Conservation (phyloP, 345 rosid species). For the Bretschneidera sinensis region DNA sequence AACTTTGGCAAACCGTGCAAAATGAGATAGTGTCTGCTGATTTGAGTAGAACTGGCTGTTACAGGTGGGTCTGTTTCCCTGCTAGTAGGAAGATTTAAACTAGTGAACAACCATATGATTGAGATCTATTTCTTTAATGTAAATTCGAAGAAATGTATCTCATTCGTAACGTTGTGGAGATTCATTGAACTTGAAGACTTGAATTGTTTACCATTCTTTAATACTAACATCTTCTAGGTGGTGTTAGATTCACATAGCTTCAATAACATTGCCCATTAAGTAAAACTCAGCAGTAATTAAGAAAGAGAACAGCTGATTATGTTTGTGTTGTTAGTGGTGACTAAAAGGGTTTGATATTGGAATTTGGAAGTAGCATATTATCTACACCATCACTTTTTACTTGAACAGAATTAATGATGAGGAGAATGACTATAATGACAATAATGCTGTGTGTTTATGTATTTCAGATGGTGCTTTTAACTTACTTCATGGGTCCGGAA, state of each 20-base stretch:
- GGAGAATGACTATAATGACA: neutral
- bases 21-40: conserved; percentile 45
- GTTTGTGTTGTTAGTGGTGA: neutral
- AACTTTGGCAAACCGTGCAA: conserved; percentile 60
- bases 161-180: neutral
- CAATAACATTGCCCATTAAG: neutral
- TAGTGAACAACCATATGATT: too few species aligned
- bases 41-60: conserved; percentile 62
- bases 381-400: conserved; percentile 6
- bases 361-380: neutral
- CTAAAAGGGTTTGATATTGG: neutral
- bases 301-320: neutral
- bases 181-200: neutral
- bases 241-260: neutral
- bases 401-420: conserved; percentile 11
- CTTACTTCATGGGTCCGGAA: conserved; percentile 76
- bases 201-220: too few species aligned
- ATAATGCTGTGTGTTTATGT: conserved; percentile 3
- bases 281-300: neutral
- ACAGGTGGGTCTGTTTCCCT: conserved; percentile 66
- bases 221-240: neutral
- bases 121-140: neutral
- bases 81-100: conserved; percentile 6
- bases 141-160: conserved; percentile 4
- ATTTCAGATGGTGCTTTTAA: conserved; percentile 9